Evolutionary conservation across 2,329 filamentous ascomycete genomes (phyloP).

Genomic region (Trematosphaeria pertusa): DNA sequence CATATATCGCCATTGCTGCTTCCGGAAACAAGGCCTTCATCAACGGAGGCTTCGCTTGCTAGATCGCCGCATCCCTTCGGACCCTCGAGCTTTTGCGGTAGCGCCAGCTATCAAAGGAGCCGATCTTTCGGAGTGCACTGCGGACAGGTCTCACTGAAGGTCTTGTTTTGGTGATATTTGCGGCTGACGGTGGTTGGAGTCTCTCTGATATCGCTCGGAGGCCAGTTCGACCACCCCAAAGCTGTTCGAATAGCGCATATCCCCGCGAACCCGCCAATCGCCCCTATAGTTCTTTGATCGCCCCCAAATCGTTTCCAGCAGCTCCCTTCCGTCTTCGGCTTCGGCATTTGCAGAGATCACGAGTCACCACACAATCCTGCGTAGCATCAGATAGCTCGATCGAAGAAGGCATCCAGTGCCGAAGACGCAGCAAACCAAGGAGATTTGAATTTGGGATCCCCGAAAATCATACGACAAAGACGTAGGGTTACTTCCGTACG

Average conservation of each 20-base stretch:
- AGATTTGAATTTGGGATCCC: slow-evolving; percentile 24
- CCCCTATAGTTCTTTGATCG: slow-evolving; percentile 24
- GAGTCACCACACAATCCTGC: slow-evolving; percentile 20
- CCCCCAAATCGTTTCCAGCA: slow-evolving; percentile 10
- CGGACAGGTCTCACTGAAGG: slow-evolving; percentile 44
- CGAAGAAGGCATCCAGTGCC: slow-evolving; percentile 21
- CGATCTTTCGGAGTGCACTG: slow-evolving; percentile 47
- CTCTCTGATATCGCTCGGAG: slow-evolving; percentile 42
- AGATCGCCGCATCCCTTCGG: slow-evolving; percentile 46
- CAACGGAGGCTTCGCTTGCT: slow-evolving; percentile 46
- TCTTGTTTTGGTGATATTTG: slow-evolving; percentile 52
- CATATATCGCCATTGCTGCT: slow-evolving; percentile 45
- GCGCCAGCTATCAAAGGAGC: slow-evolving; percentile 42
- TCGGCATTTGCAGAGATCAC: too few species aligned
- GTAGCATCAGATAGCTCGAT: slow-evolving; percentile 19
- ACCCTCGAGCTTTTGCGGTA: slow-evolving; percentile 42
- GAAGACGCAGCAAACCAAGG: slow-evolving; percentile 29
- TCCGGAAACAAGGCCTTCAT: slow-evolving; percentile 49
- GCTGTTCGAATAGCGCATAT: slow-evolving; percentile 37
- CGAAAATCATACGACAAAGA: slow-evolving; percentile 44
- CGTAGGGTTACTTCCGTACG: slow-evolving; percentile 43
- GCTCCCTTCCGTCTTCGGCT: too few species aligned
- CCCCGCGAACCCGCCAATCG: slow-evolving; percentile 40
- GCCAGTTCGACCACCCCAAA: slow-evolving; percentile 40
- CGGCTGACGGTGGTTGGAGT: slow-evolving; percentile 54